Percentiles rank a stretch among this genome's conserved stretches.
Conservation (phyloP, 805 yeast species). For the Jamesozyma spencerorum region DNA sequence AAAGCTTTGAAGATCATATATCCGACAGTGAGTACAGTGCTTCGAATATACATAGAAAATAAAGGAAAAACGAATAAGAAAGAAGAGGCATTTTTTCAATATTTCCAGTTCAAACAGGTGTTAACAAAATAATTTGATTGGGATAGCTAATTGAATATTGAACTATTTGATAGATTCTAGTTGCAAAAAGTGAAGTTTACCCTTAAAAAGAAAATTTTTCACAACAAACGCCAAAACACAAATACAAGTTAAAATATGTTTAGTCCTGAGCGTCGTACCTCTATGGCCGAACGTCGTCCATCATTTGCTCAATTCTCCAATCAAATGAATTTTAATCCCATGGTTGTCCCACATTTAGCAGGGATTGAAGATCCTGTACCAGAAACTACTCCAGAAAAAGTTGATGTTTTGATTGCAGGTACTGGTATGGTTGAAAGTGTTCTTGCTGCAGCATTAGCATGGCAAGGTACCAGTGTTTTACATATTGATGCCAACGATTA, state of each 20-base stretch:
- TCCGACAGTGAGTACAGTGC: too few relatives aligned
- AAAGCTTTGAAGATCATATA: too few relatives aligned
- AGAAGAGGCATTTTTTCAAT: too few relatives aligned
- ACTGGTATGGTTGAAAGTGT: conserved; percentile 86
- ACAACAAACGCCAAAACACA: too few relatives aligned
- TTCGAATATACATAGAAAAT: too few relatives aligned
- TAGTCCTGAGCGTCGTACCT: conserved; percentile 42
- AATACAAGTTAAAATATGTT: conserved; percentile 11
- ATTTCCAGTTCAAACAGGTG: too few relatives aligned
- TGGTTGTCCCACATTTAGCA: conserved; percentile 57
- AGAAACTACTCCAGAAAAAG: conserved; percentile 50
- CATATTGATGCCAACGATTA: conserved; percentile 79
- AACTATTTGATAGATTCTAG: too few relatives aligned
- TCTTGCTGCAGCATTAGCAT: conserved; percentile 85
- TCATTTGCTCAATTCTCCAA: conserved; percentile 32
- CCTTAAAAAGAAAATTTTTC: background rate
- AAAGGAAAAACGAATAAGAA: too few relatives aligned
- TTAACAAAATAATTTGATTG: too few relatives aligned
- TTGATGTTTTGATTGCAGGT: conserved; percentile 86
- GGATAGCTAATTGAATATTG: too few relatives aligned
- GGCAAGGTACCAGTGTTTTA: conserved; percentile 95
- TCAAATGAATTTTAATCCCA: conserved; percentile 12
- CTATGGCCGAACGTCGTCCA: conserved; percentile 62
- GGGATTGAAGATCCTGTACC: conserved; percentile 71
- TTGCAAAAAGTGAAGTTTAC: background rate